Base-by-base conservation (phyloP, 2,329 filamentous ascomycete genomes). In the Monosporascus sp. region DNA sequence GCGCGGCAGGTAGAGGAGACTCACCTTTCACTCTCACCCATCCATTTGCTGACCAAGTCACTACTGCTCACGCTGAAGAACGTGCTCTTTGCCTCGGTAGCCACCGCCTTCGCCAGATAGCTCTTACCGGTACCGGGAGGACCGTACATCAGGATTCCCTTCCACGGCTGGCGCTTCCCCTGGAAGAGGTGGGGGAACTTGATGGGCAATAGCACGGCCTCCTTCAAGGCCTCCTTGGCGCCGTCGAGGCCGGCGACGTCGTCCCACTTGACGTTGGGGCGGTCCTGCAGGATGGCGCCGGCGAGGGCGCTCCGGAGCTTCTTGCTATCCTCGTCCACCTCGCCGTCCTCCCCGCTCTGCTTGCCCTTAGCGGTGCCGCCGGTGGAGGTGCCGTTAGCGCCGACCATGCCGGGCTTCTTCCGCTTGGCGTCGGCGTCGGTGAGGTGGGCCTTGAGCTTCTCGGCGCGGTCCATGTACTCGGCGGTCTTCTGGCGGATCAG, bases 61-160 rank as follows among this genome's bases (percentile, higher is more conserved):
- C 91, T 96, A 79, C 90, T 96, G 74, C 90, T 96, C 61, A 99
- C 93, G 67, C 91, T 97, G 81, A 99, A 99, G 70, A 99, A 99
- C 3, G 94, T 97, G 73, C 92, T 97, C 73, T 99, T 97, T 55
- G 94, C 94, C 74, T 99, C 94, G 18, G 94, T 99, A 51, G 94
- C 94, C 49, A 99, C 93, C 2, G 94, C 94, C 73, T 97, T 99
- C 58, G 94, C 94, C 51, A 99, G 78, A 72, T 97, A 97, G 78
- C 89, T 94, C 78, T 99, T 99, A 76, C 94, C 94, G 5, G 94
- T 99, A 66, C 94, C 94, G 0, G 94, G 94, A 2, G 94, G 94
- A 0, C 94, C 94, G 68, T 97, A 99, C 20, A 99, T 79, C 70
- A 99, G 72, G 64, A 99, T 99, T 41, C 94, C 94, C 74, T 96